phyloP scores from a whole-genome alignment of 2,329 filamentous ascomycete species.

The Colletotrichum neosansevieriae region DNA sequence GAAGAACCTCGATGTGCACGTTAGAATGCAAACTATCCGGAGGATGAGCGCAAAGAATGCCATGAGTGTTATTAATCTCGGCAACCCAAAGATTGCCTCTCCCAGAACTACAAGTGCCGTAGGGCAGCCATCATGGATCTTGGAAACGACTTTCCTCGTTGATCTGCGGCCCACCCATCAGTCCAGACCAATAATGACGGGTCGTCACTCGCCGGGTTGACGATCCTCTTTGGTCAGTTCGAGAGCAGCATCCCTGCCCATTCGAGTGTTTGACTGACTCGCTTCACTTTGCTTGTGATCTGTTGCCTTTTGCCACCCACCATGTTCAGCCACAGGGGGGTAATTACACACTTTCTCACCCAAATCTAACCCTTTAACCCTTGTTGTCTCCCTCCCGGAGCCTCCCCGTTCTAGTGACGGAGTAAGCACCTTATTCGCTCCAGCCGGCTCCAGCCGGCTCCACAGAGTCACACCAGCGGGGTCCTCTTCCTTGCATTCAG shows the following conservation, averaged over 20 bases:
- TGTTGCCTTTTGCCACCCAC: too few species aligned
- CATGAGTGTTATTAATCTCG: neutral
- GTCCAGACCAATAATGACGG: neutral
- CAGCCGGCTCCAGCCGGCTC: too few species aligned
- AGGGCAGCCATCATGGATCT: neutral
- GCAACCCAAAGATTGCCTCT: neutral
- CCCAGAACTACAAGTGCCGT: neutral
- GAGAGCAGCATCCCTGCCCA: neutral
- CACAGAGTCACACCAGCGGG: neutral
- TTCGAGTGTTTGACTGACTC: neutral
- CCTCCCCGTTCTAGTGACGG: neutral
- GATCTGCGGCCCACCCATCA: neutral
- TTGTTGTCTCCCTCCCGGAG: slow-evolving; percentile 6
- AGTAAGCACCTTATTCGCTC: slow-evolving; percentile 4
- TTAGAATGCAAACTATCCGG: too few species aligned
- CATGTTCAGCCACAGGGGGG: too few species aligned
- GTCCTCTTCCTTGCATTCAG: neutral
- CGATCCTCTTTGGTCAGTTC: neutral
- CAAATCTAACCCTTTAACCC: neutral
- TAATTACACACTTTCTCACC: too few species aligned
- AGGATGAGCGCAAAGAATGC: too few species aligned
- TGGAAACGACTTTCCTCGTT: slow-evolving; percentile 4
- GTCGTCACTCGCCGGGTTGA: neutral
- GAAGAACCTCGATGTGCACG: too few species aligned
- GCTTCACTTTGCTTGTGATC: neutral